Percentiles rank a stretch among this genome's conserved stretches.
phyloP scores from a whole-genome alignment of 306 rosid genomes.

The Rubus parviflorus region DNA sequence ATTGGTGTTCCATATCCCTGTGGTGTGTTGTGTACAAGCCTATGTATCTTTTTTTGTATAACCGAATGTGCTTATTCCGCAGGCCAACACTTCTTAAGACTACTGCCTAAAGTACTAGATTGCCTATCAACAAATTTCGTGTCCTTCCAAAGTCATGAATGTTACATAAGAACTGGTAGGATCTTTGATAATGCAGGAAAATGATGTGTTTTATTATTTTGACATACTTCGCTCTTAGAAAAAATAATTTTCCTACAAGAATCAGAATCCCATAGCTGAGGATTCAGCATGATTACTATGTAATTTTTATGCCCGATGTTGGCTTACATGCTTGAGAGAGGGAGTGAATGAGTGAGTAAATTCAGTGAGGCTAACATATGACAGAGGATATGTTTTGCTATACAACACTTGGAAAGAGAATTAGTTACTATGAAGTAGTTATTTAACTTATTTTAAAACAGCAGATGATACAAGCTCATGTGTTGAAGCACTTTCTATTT shows the following conservation, averaged over 20 bases:
- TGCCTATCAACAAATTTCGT: slow-evolving; percentile 79
- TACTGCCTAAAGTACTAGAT: slow-evolving; percentile 79
- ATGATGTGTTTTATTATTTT: not conserved
- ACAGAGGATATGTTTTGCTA: not conserved
- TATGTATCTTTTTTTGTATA: not conserved
- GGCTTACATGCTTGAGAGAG: not conserved
- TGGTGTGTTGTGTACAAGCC: not conserved
- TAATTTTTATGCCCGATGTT: not conserved
- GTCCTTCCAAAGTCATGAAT: slow-evolving; percentile 85
- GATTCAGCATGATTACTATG: not conserved
- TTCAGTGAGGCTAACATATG: not conserved
- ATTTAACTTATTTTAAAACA: not conserved
- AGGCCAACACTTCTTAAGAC: slow-evolving; percentile 80
- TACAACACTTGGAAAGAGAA: not conserved
- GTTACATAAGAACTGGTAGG: slow-evolving; percentile 91
- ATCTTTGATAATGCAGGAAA: slow-evolving; percentile 7
- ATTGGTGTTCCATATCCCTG: slow-evolving; percentile 7
- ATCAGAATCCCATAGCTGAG: not conserved
- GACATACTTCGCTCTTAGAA: not conserved
- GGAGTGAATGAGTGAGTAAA: not conserved
- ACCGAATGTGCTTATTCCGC: slow-evolving; percentile 31
- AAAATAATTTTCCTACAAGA: not conserved
- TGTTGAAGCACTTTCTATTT: not conserved
- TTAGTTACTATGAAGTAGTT: not conserved
- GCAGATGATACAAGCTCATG: not conserved